These are phyloP conservation scores for Hymenoscyphus fraxineus DNA, from an alignment of 2,329 filamentous ascomycete species.

Conservation along the genomic window DNA sequence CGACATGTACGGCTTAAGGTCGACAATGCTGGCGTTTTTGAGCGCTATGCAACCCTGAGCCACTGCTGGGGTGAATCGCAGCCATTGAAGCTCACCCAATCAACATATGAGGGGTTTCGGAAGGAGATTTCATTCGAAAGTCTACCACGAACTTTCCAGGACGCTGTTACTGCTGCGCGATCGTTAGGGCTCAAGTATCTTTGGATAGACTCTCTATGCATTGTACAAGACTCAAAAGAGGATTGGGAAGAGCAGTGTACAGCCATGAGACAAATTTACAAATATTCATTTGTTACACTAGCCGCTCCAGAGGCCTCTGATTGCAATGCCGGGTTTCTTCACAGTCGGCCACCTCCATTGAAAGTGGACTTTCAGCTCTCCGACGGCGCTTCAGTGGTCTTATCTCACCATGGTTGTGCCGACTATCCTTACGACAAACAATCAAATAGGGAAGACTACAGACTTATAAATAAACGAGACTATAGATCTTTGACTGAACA, in stretches of 20 bases:
- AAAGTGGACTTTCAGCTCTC: neutral
- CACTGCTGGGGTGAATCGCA: neutral
- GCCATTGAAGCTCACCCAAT: neutral
- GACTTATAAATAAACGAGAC: neutral
- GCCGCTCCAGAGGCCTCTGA: neutral
- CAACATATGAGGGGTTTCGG: neutral
- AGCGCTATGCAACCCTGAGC: constrained; percentile 1
- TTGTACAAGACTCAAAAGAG: neutral
- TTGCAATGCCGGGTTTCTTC: neutral
- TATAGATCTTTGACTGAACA: neutral
- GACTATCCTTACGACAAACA: no score
- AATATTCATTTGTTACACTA: neutral
- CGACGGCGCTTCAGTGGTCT: neutral
- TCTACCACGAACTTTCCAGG: neutral
- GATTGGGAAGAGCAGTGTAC: constrained; percentile 1
- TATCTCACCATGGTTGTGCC: neutral
- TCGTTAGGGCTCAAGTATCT: neutral
- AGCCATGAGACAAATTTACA: neutral
- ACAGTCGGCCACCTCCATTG: neutral
- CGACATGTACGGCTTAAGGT: neutral
- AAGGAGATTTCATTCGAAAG: neutral
- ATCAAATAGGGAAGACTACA: no score
- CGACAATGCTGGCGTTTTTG: neutral
- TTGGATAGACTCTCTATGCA: constrained; percentile 1
- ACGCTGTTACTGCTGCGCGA: no score